Evolutionary conservation across 169 alveolate species (phyloP).

Genomic region (Plasmodium yoelii): DNA sequence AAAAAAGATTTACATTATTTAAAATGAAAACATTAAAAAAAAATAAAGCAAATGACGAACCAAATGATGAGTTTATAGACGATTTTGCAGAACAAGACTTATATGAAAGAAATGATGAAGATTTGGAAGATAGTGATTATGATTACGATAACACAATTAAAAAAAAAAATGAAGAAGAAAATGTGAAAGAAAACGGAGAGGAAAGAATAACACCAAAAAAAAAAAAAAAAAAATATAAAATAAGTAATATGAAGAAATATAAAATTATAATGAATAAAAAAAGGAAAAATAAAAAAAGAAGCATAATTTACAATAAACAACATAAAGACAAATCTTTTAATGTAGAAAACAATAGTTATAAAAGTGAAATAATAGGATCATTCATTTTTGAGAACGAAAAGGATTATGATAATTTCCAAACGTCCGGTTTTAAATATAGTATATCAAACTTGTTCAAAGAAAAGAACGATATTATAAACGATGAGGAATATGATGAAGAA

Average conservation of each 20-base stretch:
- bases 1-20: slow-evolving; percentile 39
- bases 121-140: slow-evolving; percentile 32
- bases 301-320: slow-evolving; percentile 2
- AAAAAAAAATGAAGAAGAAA: not conserved
- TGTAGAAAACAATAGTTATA: slow-evolving; percentile 1
- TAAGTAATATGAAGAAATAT: not conserved
- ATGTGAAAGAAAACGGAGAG: not conserved
- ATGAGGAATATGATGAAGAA: slow-evolving; percentile 52
- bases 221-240: not conserved
- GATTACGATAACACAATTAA: slow-evolving; percentile 22
- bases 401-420: not conserved
- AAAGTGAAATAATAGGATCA: slow-evolving; percentile 3
- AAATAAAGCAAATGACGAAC: slow-evolving; percentile 1
- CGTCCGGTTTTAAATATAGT: slow-evolving; percentile 21
- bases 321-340: slow-evolving; percentile 25
- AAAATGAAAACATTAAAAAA: slow-evolving; percentile 3
- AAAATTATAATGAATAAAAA: not conserved
- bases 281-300: slow-evolving; percentile 1
- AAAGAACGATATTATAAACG: slow-evolving; percentile 29
- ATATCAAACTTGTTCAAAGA: slow-evolving; percentile 42
- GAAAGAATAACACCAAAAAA: not conserved
- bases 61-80: slow-evolving; percentile 16
- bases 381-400: slow-evolving; percentile 24
- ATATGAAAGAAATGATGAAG: slow-evolving; percentile 16
- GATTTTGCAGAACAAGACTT: not conserved